phyloP scores from a whole-genome alignment of 805 yeast genomes.

The Yamadazyma sp. region DNA sequence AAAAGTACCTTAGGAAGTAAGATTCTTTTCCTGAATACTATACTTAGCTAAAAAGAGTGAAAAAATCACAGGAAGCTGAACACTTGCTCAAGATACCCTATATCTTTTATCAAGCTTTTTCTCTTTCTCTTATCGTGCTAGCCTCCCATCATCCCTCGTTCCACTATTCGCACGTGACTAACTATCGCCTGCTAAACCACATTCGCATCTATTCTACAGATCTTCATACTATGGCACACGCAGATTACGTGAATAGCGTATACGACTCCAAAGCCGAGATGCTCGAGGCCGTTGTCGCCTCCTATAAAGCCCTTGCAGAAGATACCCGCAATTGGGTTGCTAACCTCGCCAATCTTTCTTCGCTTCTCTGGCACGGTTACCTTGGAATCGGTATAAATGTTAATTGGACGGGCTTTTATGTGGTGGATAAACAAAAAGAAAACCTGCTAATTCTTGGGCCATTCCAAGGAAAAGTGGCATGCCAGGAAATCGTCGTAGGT shows the following conservation, averaged over 20 bases:
- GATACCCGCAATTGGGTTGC: conserved; percentile 84
- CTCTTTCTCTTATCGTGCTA: too few species aligned
- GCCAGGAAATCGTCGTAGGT: conserved; percentile 78
- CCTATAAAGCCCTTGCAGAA: conserved; percentile 62
- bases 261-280: conserved; percentile 49
- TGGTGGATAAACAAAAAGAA: conserved; percentile 39
- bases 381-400: conserved; percentile 56
- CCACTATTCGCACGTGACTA: too few species aligned
- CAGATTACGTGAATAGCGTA: conserved; percentile 57
- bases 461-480: conserved; percentile 95
- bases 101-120: too few species aligned
- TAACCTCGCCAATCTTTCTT: conserved; percentile 81
- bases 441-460: conserved; percentile 76
- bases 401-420: conserved; percentile 95
- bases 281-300: conserved; percentile 54
- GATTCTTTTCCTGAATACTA: too few species aligned
- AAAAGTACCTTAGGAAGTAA: too few species aligned
- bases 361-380: conserved; percentile 87
- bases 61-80: too few species aligned
- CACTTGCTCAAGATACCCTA: too few species aligned
- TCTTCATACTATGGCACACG: conserved; percentile 46
- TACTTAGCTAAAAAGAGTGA: too few species aligned
- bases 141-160: too few species aligned
- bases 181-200: too few species aligned
- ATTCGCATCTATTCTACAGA: too few species aligned